These are phyloP conservation scores for Penicillium coprophilum DNA, from an alignment of 495 filamentous ascomycete genomes.

Conservation along the genomic window DNA sequence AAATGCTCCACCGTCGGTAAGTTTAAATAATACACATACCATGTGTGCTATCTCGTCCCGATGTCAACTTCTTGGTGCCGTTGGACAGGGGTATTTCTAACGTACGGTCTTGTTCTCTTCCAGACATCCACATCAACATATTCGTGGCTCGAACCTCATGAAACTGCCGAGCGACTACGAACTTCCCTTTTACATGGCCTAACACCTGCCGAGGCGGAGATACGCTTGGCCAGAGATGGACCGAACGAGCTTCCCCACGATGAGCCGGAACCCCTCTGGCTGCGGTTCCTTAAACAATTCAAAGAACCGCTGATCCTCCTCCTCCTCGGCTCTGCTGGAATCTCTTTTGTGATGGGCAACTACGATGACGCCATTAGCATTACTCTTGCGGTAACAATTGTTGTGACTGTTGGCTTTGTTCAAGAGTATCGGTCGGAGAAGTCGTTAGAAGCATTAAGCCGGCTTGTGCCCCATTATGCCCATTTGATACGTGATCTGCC, in stretches of 20 bases:
- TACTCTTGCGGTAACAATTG: constrained; percentile 89
- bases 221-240: constrained; percentile 76
- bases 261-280: constrained; percentile 88
- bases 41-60: neutral
- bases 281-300: constrained; percentile 95
- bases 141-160: constrained; percentile 64
- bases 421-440: constrained; percentile 98
- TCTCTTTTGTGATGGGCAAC: constrained; percentile 92
- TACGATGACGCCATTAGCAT: constrained; percentile 96
- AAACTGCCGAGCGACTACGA: constrained; percentile 73
- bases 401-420: constrained; percentile 92
- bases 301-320: constrained; percentile 86
- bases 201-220: constrained; percentile 72
- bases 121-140: constrained; percentile 61
- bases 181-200: constrained; percentile 85
- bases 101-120: constrained; percentile 1
- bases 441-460: constrained; percentile 90
- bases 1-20: constrained; percentile 37
- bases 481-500: constrained; percentile 73
- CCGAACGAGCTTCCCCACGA: constrained; percentile 94
- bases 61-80: neutral
- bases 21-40: constrained; percentile 10
- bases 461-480: constrained; percentile 90
- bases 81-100: constrained; percentile 11
- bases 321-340: constrained; percentile 83